Conservation (phyloP, 441 rosid species). For the Bocquillonia castaneifolia region DNA sequence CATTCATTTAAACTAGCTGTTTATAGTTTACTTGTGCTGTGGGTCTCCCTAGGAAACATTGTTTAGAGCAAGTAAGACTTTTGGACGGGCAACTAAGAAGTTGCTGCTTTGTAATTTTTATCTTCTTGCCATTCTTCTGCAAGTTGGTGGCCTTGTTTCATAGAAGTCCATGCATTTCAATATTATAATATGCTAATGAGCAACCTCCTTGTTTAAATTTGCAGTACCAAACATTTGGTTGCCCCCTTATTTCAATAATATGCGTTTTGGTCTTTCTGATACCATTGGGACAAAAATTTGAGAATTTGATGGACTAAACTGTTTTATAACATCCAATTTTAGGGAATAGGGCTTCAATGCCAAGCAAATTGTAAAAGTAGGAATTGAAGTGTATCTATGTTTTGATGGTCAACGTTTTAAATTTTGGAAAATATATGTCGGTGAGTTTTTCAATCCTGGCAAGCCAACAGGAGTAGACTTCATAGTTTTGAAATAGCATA, state of each 20-base stretch:
- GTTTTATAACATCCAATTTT: background rate
- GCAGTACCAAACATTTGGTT: background rate
- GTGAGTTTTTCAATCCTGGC: background rate
- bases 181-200: background rate
- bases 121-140: background rate
- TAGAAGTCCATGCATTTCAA: background rate
- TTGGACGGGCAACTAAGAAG: background rate
- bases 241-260: background rate
- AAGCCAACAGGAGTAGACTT: background rate
- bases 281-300: background rate
- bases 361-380: too few species aligned
- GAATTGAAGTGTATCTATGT: too few species aligned
- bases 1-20: conserved; percentile 1
- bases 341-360: background rate
- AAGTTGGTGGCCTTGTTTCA: background rate
- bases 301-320: background rate
- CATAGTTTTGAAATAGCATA: background rate
- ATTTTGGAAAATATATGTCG: too few species aligned
- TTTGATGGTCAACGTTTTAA: background rate
- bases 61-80: background rate
- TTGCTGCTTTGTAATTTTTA: background rate
- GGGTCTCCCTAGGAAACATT: background rate
- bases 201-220: background rate
- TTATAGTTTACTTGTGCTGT: background rate
- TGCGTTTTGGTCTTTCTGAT: background rate